Evolutionary conservation across 2,329 filamentous ascomycete genomes (phyloP).

Genomic region (Apiospora rasikravindrae): DNA sequence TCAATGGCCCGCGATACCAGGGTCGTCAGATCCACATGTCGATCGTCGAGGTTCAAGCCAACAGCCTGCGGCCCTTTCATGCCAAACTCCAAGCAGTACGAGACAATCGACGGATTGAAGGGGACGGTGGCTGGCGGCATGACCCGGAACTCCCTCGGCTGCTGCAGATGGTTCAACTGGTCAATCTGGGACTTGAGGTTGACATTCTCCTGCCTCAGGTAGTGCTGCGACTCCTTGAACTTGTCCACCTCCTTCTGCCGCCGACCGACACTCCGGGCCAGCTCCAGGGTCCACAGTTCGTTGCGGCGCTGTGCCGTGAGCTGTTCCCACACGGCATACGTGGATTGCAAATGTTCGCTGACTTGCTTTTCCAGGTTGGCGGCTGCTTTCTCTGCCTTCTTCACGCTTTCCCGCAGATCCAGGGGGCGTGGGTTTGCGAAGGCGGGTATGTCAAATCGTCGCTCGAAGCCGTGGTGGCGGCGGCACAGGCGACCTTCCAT

Average conservation of each 20-base stretch:
- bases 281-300: constrained; percentile 66
- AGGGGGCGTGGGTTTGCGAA: constrained; percentile 45
- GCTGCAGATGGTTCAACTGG: constrained; percentile 62
- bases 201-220: constrained; percentile 60
- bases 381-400: constrained; percentile 56
- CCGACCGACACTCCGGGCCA: constrained; percentile 63
- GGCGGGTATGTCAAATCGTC: constrained; percentile 60
- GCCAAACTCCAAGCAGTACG: constrained; percentile 52
- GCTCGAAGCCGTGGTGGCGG: constrained; percentile 52
- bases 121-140: constrained; percentile 57
- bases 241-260: constrained; percentile 61
- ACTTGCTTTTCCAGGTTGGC: constrained; percentile 71
- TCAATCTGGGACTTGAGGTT: constrained; percentile 65
- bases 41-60: constrained; percentile 56
- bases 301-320: constrained; percentile 61
- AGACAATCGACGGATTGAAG: constrained; percentile 54
- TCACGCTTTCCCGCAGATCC: constrained; percentile 52
- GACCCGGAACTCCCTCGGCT: constrained; percentile 64
- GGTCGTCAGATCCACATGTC: constrained; percentile 56
- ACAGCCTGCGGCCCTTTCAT: constrained; percentile 46
- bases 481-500: constrained; percentile 63
- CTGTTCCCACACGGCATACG: constrained; percentile 77
- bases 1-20: constrained; percentile 61
- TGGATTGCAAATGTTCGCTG: constrained; percentile 75
- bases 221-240: constrained; percentile 55